Evolutionary conservation across 345 rosid genomes (phyloP).

Genomic region (Carallia pectinifolia): DNA sequence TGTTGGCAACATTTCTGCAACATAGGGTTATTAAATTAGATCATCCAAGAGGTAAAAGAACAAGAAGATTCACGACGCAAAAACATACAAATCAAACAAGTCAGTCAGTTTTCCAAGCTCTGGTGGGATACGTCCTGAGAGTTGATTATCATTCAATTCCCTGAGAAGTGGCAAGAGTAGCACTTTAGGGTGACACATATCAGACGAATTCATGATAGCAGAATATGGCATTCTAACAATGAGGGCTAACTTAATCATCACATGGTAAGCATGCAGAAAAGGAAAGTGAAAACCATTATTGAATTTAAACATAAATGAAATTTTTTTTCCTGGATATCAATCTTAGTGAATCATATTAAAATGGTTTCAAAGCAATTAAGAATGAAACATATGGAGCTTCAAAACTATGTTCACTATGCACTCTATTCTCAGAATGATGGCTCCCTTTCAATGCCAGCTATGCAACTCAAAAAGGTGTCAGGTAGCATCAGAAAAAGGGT

Average conservation of each 20-base stretch:
- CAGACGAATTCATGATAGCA: not conserved
- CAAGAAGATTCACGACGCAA: not conserved
- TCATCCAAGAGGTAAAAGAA: not conserved
- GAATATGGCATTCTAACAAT: not conserved
- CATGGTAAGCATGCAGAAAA: not conserved
- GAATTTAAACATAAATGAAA: no score
- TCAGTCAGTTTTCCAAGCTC: constrained; percentile 98
- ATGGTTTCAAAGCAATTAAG: not conserved
- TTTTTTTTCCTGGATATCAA: not conserved
- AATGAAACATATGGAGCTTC: not conserved
- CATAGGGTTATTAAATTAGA: not conserved
- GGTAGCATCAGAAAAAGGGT: not conserved
- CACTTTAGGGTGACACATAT: no score
- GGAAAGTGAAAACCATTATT: not conserved
- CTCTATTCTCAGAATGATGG: not conserved
- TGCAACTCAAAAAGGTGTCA: not conserved
- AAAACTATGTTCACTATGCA: not conserved
- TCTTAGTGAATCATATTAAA: not conserved
- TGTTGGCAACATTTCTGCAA: constrained; percentile 81
- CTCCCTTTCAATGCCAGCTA: no score
- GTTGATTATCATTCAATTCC: constrained; percentile 84
- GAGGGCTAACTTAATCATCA: not conserved
- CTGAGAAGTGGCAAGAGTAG: constrained; percentile 34
- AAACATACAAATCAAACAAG: constrained; percentile 82
- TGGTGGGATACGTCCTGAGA: constrained; percentile 74